These are phyloP conservation scores for Penicillium ochrochloron DNA, from an alignment of 495 filamentous ascomycete species.

Conservation along the genomic window DNA sequence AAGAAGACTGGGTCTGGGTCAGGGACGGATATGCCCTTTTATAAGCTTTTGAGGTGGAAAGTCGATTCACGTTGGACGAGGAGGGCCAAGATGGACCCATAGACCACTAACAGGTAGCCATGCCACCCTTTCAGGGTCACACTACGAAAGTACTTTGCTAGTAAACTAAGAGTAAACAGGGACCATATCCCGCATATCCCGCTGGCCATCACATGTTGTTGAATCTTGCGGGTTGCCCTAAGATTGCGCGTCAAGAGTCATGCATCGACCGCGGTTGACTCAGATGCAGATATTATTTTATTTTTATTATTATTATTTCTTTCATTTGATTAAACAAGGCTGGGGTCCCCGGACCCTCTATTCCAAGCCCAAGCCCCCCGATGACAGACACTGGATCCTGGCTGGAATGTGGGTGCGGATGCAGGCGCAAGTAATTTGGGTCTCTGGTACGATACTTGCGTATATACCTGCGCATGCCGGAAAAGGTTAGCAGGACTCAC, in stretches of 20 bases:
- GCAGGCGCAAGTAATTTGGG: not conserved
- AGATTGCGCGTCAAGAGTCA: slow-evolving; percentile 5
- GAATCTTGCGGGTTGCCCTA: slow-evolving; percentile 3
- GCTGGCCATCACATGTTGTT: slow-evolving; percentile 30
- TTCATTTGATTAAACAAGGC: slow-evolving; percentile 8
- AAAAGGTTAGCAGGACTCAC: not conserved
- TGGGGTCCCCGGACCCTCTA: slow-evolving; percentile 17
- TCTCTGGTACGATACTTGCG: slow-evolving; percentile 6
- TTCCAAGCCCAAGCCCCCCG: slow-evolving; percentile 22
- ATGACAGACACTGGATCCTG: slow-evolving; percentile 18
- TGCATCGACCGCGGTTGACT: slow-evolving; percentile 28
- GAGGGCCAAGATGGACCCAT: not conserved
- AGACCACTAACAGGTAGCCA: not conserved
- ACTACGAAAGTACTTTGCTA: slow-evolving; percentile 5
- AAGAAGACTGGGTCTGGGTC: slow-evolving; percentile 10
- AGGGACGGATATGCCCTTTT: slow-evolving; percentile 23
- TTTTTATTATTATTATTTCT: slow-evolving; percentile 1
- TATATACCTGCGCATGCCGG: not conserved
- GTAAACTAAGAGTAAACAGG: not conserved
- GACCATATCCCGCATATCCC: slow-evolving; percentile 4
- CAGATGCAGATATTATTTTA: slow-evolving; percentile 8
- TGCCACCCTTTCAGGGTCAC: slow-evolving; percentile 16
- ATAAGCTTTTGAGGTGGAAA: slow-evolving; percentile 26
- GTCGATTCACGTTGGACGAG: not conserved
- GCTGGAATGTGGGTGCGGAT: not conserved